phyloP scores from a whole-genome alignment of 2,329 filamentous ascomycete genomes.

The Aspergillus ochraceus region DNA sequence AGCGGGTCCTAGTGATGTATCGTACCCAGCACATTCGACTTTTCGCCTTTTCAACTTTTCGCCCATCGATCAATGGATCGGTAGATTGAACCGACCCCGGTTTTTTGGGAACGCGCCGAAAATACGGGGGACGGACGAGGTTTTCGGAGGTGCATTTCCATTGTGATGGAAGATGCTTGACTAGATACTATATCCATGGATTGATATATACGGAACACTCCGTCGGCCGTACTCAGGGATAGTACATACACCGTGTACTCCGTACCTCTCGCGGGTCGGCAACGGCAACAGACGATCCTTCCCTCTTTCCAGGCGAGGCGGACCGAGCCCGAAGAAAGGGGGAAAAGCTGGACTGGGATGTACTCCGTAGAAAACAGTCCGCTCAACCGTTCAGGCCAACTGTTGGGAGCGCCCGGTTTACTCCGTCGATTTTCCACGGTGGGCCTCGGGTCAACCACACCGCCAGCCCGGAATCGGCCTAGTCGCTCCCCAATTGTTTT shows the following conservation, averaged over 20 bases:
- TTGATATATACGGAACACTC: too few relatives aligned
- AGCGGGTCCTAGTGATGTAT: conserved; percentile 33
- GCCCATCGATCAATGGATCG: background rate
- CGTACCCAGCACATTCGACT: conserved; percentile 22
- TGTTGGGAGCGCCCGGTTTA: conserved; percentile 22
- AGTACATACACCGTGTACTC: too few relatives aligned
- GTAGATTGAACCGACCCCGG: background rate
- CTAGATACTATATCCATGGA: too few relatives aligned
- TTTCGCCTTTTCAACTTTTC: too few relatives aligned
- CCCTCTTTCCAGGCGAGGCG: too few relatives aligned
- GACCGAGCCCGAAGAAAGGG: background rate
- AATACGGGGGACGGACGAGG: background rate
- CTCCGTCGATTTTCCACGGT: conserved; percentile 22
- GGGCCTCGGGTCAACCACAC: conserved; percentile 17
- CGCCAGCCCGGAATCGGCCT: conserved; percentile 12
- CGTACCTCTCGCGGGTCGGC: too few relatives aligned
- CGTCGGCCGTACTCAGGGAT: too few relatives aligned
- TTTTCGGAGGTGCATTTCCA: too few relatives aligned
- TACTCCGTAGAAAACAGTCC: background rate
- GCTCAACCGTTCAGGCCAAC: background rate
- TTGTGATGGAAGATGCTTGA: too few relatives aligned
- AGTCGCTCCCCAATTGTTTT: conserved; percentile 2
- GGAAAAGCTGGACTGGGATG: background rate
- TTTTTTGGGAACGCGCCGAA: background rate
- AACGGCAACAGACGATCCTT: too few relatives aligned